These are phyloP conservation scores for Nicotiana tomentosiformis DNA, from an alignment of 257 asterid genomes.

Conservation along the genomic window DNA sequence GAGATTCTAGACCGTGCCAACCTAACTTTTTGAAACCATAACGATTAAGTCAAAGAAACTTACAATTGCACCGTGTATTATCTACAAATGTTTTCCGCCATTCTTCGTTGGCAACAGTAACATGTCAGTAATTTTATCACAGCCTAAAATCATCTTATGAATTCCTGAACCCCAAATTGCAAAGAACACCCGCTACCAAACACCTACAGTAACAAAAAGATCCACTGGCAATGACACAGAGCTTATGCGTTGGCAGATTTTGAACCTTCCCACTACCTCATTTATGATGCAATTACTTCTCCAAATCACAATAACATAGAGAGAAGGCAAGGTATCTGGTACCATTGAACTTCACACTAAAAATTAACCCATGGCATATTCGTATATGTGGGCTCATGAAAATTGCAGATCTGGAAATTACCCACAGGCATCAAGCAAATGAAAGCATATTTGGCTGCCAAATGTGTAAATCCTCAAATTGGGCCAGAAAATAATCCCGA, in stretches of 20 bases:
- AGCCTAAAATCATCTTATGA: background rate
- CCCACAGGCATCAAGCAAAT: background rate
- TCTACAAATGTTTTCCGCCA: background rate
- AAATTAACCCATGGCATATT: background rate
- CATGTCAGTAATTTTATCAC: background rate
- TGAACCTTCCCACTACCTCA: background rate
- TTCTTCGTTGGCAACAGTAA: background rate
- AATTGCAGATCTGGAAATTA: background rate
- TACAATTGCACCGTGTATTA: background rate
- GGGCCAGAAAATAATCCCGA: background rate
- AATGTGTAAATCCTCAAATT: background rate
- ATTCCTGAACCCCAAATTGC: constrained; percentile 3
- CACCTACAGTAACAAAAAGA: background rate
- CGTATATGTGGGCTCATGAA: background rate
- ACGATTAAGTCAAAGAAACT: background rate
- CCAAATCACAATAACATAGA: background rate
- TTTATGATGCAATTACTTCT: background rate
- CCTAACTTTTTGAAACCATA: background rate
- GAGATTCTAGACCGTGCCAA: background rate
- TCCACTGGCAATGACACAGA: background rate
- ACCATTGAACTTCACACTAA: background rate
- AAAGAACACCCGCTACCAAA: background rate
- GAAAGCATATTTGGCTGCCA: constrained; percentile 1
- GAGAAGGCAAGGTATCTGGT: background rate
- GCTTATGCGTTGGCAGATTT: background rate